A percentile compares a stretch with the other conserved stretches of the same genome.
These are phyloP conservation scores for Urtica urens DNA, from an alignment of 306 rosid genomes.

Conservation along the genomic window DNA sequence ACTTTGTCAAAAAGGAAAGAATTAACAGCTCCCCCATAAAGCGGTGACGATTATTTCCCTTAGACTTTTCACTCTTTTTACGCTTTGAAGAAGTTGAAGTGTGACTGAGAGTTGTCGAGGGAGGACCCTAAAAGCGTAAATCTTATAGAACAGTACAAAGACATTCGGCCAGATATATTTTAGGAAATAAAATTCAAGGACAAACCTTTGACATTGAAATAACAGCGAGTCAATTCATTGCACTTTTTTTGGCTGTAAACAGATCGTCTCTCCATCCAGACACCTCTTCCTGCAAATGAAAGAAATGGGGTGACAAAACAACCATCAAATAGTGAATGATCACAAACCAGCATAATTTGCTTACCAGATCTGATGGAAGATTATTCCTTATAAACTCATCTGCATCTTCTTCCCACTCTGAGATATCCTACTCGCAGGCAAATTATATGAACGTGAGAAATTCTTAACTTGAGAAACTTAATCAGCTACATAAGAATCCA, in stretches of 20 bases:
- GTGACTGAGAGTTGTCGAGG: constrained; percentile 25
- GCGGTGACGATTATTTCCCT: constrained; percentile 31
- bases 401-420: constrained; percentile 91
- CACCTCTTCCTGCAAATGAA: constrained; percentile 52
- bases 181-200: constrained; percentile 7
- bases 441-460: constrained; percentile 13
- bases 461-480: constrained; percentile 8
- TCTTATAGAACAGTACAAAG: constrained; percentile 15
- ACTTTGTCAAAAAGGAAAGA: constrained; percentile 79
- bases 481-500: neutral
- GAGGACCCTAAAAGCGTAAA: constrained; percentile 59
- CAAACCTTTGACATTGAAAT: constrained; percentile 72
- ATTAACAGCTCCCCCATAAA: constrained; percentile 78
- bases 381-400: constrained; percentile 79
- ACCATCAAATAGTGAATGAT: constrained; percentile 7
- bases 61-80: constrained; percentile 67
- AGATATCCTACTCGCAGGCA: constrained; percentile 38
- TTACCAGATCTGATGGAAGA: constrained; percentile 86
- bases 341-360: constrained; percentile 21
- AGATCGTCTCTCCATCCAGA: constrained; percentile 89
- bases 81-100: constrained; percentile 54
- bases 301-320: constrained; percentile 7
- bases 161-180: constrained; percentile 9
- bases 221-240: constrained; percentile 70
- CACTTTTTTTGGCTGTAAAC: constrained; percentile 85